These are phyloP conservation scores for Tuctoria greenei DNA, from an alignment of 176 grass and related monocot species.

Conservation along the genomic window DNA sequence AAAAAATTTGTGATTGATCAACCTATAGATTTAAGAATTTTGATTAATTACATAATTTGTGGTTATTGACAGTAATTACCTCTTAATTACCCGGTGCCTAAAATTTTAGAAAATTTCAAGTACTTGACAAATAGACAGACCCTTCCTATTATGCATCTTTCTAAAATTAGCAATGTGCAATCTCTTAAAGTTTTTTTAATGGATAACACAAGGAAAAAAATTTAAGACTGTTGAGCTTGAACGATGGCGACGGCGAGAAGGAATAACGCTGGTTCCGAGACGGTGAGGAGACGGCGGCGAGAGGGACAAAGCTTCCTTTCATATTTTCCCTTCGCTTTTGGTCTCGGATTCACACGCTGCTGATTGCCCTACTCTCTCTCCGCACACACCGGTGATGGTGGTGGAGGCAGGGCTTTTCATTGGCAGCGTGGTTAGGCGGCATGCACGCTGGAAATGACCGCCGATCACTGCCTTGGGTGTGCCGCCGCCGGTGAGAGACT, in stretches of 20 bases:
- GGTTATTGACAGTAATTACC: too few relatives aligned
- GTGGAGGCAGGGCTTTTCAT: neutral
- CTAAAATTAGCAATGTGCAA: too few relatives aligned
- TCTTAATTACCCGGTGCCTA: too few relatives aligned
- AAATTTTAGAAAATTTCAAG: too few relatives aligned
- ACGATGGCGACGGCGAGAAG: conserved; percentile 20
- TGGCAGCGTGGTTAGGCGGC: conserved; percentile 27
- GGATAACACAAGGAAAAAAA: too few relatives aligned
- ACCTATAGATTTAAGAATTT: too few relatives aligned
- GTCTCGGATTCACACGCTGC: conserved; percentile 26
- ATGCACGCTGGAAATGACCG: conserved; percentile 33
- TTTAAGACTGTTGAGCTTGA: neutral
- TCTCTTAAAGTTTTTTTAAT: too few relatives aligned
- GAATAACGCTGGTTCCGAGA: conserved; percentile 48
- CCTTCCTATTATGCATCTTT: too few relatives aligned
- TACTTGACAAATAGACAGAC: too few relatives aligned
- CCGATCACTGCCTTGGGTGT: conserved; percentile 13
- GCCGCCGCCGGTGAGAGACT: conserved; percentile 12
- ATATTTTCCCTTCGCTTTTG: conserved; percentile 17
- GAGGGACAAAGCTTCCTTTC: conserved; percentile 11
- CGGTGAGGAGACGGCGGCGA: neutral
- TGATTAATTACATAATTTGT: too few relatives aligned
- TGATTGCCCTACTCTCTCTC: neutral
- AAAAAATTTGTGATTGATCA: too few relatives aligned
- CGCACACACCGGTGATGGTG: too few relatives aligned